phyloP scores from a whole-genome alignment of 192 early-diverging fungal genomes.

The Coemansia sp. region DNA sequence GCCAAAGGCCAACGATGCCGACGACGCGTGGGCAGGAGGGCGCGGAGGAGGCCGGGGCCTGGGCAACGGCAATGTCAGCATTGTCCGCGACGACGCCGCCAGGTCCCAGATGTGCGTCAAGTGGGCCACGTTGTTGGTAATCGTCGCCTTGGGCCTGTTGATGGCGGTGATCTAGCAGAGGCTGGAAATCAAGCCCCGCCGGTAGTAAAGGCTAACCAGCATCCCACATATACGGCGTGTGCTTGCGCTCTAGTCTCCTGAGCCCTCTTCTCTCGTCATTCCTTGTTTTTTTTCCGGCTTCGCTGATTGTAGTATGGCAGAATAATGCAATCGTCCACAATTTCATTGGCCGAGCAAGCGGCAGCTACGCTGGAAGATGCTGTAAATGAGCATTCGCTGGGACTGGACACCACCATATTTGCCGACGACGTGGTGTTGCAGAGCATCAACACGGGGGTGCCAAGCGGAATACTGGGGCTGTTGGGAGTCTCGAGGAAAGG shows the following conservation, averaged over 20 bases:
- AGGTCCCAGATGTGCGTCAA: neutral
- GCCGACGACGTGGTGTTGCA: constrained; percentile 28
- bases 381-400: constrained; percentile 20
- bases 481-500: constrained; percentile 1
- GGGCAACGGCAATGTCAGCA: constrained; percentile 10
- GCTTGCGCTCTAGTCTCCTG: no score
- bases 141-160: neutral
- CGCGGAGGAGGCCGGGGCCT: neutral
- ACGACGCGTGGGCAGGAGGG: neutral
- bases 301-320: neutral
- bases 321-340: neutral
- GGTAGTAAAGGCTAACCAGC: no score
- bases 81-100: constrained; percentile 22
- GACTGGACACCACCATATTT: constrained; percentile 39
- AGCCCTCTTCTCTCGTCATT: no score
- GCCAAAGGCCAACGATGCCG: neutral
- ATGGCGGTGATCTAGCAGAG: constrained; percentile 3
- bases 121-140: neutral
- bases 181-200: no score
- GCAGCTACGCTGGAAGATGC: neutral
- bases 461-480: constrained; percentile 18
- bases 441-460: constrained; percentile 16
- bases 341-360: constrained; percentile 11
- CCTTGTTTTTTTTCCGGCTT: neutral
- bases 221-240: no score